A percentile compares a stretch with the other conserved stretches of the same genome.
Evolutionary conservation across 441 rosid genomes (phyloP).

Genomic region (Heliophila coronopifolia): DNA sequence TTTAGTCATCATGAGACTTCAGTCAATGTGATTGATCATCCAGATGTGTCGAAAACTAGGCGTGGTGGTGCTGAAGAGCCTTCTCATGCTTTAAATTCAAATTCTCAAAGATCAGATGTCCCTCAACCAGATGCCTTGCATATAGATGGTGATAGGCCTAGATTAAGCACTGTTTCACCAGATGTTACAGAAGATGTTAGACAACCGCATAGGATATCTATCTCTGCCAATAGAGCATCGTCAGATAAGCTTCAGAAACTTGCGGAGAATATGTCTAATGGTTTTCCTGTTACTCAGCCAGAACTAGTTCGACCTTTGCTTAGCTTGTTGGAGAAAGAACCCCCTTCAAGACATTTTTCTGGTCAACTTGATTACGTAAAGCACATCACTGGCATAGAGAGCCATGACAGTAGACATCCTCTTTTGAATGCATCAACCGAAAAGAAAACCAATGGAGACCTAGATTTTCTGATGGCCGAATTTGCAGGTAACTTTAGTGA

Average conservation of each 20-base stretch:
- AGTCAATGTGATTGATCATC: slow-evolving; percentile 43
- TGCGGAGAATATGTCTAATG: slow-evolving; percentile 55
- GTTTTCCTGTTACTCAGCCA: slow-evolving; percentile 51
- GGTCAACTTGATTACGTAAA: slow-evolving; percentile 84
- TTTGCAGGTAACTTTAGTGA: slow-evolving; percentile 60
- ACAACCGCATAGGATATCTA: slow-evolving; percentile 41
- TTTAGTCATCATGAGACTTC: slow-evolving; percentile 50
- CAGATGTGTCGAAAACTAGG: slow-evolving; percentile 49
- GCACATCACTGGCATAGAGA: slow-evolving; percentile 72
- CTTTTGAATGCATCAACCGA: slow-evolving; percentile 71
- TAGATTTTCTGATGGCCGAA: slow-evolving; percentile 84
- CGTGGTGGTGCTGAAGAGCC: slow-evolving; percentile 44
- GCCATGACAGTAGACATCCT: slow-evolving; percentile 82
- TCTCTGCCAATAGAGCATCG: slow-evolving; percentile 49
- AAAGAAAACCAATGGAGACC: slow-evolving; percentile 79
- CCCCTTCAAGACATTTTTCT: slow-evolving; percentile 77
- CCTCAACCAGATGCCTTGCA: slow-evolving; percentile 49
- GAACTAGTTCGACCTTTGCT: slow-evolving; percentile 96
- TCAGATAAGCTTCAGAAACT: slow-evolving; percentile 68
- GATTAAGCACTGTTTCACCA: slow-evolving; percentile 42
- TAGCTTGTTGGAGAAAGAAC: slow-evolving; percentile 96
- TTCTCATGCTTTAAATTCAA: slow-evolving; percentile 57
- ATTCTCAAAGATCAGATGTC: slow-evolving; percentile 56
- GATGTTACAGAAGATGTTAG: slow-evolving; percentile 54
- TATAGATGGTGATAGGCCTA: slow-evolving; percentile 58